Evolutionary conservation across 352 stramenopile genomes (phyloP), one percentile per base, ranked within the genome.

Genomic region (Globisporangium rhizosaccharum): DNA sequence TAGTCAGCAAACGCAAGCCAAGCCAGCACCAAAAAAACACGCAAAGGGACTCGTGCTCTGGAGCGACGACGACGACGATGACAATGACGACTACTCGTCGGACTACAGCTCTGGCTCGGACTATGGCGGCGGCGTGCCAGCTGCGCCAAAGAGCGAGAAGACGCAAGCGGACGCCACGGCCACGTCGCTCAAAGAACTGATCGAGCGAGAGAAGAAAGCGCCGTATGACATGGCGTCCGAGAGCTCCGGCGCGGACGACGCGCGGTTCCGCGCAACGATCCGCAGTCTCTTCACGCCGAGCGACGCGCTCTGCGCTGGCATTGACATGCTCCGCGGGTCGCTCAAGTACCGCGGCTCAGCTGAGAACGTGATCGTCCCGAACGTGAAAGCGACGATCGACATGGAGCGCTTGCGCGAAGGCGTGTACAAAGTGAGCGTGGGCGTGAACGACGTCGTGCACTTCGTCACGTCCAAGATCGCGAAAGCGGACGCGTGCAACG

Each of bases 261-360:
- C 71, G 2, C 75, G 66, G 58, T 87, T 90, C 39, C 79, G 84
- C 9, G 84, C 84, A 8, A 65, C 75, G 26, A 85, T 93, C 36
- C 76, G 84, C 37, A 90, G 84, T 71, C 62, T 93, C 2, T 91
- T 93, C 55, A 93, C 81, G 15, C 70, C 72, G 37, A 51, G 58
- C 41, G 79, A 93, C 62, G 74, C 80, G 4, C 55, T 91, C 17
- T 93, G 80, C 61, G 59, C 65, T 10, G 75, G 73, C 10, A 90
- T 93, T 49, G 69, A 75, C 18, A 51, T 42, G 20, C 71, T 91
- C 11, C 72, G 79, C 17, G 73, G 69, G 1, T 79, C 72, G 1
- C 63, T 93, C 5, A 89, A 91, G 60, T 93, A 75, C 62, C 61
- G 56, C 11, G 81, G 81, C 17, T 68, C 67, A 46, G 71, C 65